Evolutionary conservation across 1,284 basidiomycete species (phyloP).

Genomic region (Trametes polyzona): DNA sequence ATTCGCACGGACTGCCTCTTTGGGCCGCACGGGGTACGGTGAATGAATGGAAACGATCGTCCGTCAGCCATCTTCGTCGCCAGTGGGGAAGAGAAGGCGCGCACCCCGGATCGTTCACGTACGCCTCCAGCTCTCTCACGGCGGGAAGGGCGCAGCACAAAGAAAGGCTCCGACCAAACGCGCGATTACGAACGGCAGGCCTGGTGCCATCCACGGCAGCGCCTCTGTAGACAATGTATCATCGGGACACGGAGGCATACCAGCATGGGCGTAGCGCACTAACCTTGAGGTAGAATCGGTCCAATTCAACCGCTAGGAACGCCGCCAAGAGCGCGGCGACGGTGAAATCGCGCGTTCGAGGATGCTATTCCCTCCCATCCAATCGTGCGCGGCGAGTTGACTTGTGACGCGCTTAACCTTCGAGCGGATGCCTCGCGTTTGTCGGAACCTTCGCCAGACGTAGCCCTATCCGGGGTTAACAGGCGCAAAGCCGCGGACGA

Average conservation of each 20-base stretch:
- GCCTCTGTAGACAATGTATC: conserved; percentile 43
- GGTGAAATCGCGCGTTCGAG: too few species aligned
- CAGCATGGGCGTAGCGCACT: conserved; percentile 24
- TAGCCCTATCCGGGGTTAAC: too few species aligned
- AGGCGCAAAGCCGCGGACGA: too few species aligned
- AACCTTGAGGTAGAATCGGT: conserved; percentile 84
- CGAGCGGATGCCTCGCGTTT: too few species aligned
- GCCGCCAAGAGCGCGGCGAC: too few species aligned
- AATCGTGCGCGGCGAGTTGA: too few species aligned
- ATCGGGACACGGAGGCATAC: conserved; percentile 11
- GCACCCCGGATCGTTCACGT: conserved; percentile 77
- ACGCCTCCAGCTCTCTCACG: conserved; percentile 78
- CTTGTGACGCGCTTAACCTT: too few species aligned
- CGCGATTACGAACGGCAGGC: conserved; percentile 79
- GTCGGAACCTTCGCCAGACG: too few species aligned
- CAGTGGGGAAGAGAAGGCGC: conserved; percentile 30
- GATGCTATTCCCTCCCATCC: too few species aligned
- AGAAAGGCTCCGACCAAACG: conserved; percentile 78
- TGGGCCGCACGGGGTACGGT: conserved; percentile 3
- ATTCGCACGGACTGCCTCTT: conserved; percentile 75
- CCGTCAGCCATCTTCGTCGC: conserved; percentile 11
- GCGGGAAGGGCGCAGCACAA: conserved; percentile 83
- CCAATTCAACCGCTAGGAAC: conserved; percentile 83
- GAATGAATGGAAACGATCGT: conserved; percentile 18
- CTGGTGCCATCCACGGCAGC: conserved; percentile 86